Percentiles rank a stretch among this genome's conserved stretches.
Conservation (phyloP, 2,329 filamentous ascomycete genomes). For the Fusarium sp. region DNA sequence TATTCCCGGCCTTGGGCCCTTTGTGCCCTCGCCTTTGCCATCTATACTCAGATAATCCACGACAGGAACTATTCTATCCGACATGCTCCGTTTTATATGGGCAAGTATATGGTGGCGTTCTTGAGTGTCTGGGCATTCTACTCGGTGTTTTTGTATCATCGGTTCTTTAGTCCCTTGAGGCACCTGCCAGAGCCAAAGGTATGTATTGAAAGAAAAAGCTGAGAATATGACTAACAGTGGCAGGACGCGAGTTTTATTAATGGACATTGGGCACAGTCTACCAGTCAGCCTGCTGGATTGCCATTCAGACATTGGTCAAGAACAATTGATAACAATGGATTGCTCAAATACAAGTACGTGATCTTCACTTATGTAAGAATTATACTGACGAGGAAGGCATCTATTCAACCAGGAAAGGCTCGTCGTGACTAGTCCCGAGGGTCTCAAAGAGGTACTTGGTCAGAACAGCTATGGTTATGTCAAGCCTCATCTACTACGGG, state of each 20-base stretch:
- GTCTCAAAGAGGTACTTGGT: constrained; percentile 20
- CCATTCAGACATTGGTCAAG: constrained; percentile 24
- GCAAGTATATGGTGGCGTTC: neutral
- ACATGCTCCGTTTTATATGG: neutral
- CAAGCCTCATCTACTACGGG: constrained; percentile 25
- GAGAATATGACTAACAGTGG: neutral
- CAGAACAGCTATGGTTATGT: constrained; percentile 29
- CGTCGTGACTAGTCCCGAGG: constrained; percentile 14
- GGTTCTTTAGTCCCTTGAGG: constrained; percentile 15
- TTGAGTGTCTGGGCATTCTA: constrained; percentile 14
- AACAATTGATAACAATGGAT: constrained; percentile 29
- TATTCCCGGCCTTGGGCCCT: constrained; percentile 21
- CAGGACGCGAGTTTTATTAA: constrained; percentile 15
- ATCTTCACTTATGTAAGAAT: fast-evolving
- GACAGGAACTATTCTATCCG: neutral
- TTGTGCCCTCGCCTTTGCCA: neutral
- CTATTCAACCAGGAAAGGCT: constrained; percentile 30
- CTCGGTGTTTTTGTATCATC: constrained; percentile 6
- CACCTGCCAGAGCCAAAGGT: constrained; percentile 13
- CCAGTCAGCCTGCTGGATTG: constrained; percentile 23
- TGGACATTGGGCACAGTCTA: constrained; percentile 30
- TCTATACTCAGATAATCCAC: neutral
- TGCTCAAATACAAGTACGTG: constrained; percentile 16
- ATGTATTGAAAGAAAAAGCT: fast-evolving
- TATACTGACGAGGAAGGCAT: neutral